Evolutionary conservation across 2,329 filamentous ascomycete genomes (phyloP).

Genomic region (Fusarium decemcellulare): DNA sequence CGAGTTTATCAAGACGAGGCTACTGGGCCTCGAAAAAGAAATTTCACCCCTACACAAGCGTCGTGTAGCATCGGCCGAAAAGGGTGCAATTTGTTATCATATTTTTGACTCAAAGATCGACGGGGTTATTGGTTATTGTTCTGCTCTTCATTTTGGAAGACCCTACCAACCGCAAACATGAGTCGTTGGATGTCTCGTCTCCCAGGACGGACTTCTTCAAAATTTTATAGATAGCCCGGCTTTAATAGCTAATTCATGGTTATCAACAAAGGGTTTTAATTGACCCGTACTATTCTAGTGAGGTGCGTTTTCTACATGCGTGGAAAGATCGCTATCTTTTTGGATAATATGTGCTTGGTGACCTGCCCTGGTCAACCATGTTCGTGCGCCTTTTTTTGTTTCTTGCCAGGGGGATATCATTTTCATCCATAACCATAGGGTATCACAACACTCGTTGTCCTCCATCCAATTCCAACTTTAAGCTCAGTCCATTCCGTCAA

Average conservation of each 20-base stretch:
- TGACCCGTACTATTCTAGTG: neutral
- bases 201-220: constrained; percentile 37
- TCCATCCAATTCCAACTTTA: neutral
- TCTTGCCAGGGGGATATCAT: neutral
- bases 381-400: neutral
- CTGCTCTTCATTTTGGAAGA: constrained; percentile 38
- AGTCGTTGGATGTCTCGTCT: constrained; percentile 38
- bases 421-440: constrained; percentile 15
- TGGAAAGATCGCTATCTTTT: neutral
- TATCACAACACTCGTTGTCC: constrained; percentile 29
- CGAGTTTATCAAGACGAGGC: constrained; percentile 26
- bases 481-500: constrained; percentile 61
- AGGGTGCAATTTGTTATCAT: neutral
- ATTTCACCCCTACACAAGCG: neutral
- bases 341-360: neutral
- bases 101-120: constrained; percentile 26
- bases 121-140: constrained; percentile 35
- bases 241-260: constrained; percentile 13
- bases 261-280: constrained; percentile 6
- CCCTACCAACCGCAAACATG: constrained; percentile 33
- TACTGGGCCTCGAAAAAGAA: constrained; percentile 22
- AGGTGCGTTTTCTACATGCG: neutral
- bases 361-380: neutral
- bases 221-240: constrained; percentile 16
- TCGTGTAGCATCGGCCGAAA: constrained; percentile 32